Evolutionary conservation across 2,329 filamentous ascomycete genomes (phyloP), one percentile per base, ranked within the genome.

Genomic region (Fusarium algeriense): DNA sequence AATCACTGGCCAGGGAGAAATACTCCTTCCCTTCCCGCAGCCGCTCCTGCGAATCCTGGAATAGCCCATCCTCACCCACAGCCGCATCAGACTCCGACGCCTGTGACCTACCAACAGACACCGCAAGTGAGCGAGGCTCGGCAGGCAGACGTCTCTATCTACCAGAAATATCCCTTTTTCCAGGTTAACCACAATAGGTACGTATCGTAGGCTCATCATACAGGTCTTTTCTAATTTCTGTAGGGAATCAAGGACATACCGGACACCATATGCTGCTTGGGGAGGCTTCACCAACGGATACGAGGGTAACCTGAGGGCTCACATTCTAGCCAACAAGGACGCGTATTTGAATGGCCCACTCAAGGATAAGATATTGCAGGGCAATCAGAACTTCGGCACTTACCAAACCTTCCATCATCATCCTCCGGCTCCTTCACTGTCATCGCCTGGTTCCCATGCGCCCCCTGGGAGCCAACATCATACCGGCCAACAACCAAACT

Each of bases 281-380:
- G 85, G 86, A 28, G 89, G 88, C 0, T 90, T 90, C 71, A 88
- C 86, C 37, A 90, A 90, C 66, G 88, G 87, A 7, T 89, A 90
- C 61, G 87, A 89, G 76, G 87, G 86, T 23, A 85, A 85, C 50
- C 66, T 85, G 20, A 80, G 82, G 52, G 83, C 83, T 20, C 84
- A 86, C 62, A 66, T 87, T 46, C 82, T 85, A 78, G 71, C 76
- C 15, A 78, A 77, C 52, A 75, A 77, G 20, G 70, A 73, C 20
- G 75, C 78, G 11, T 52, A 77, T n/a, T 54, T 78, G 38, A 73
- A 73, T 49, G 81, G 80, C n/a, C 59, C 72, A 19, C 63, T 59
- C 11, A 20, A 72, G 41, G 64, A 43, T n/a, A 63, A 38, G 49
- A 19, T 19, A 8, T 23, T 41, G 10, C 23, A 46, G 14, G 32